Base-by-base conservation (phyloP, 768 basidiomycete genomes). In the Termitomyces titanicus region DNA sequence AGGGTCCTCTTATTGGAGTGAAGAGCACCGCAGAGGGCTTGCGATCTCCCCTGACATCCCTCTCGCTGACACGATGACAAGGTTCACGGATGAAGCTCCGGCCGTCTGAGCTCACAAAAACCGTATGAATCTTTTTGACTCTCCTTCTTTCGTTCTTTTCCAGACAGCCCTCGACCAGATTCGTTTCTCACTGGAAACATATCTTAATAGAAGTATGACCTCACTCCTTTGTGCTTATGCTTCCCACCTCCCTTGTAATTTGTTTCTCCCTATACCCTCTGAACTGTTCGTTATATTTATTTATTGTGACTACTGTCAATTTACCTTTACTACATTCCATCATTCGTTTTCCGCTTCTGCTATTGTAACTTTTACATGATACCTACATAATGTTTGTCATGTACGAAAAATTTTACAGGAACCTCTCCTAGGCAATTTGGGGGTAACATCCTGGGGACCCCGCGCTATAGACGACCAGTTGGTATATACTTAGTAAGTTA, bases 1-100 rank as follows among this genome's bases (percentile, higher is more conserved):
- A 22, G 43, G 35, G 2, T 38, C 33, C 13, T 46, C 48, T 10
- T 56, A 45, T 25, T 56, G 55, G 55, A 51, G 49, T 13, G 55
- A 51, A 27, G 49, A 56, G n/a, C 38, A 1, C 17, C 48, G 55
- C 4, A 50, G 54, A 31, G 44, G 15, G 13, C 33, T 35, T 18
- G 27, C 40, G 15, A 29, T 37, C 12, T 2, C 35, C 15, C 15
- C 48, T 27, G 48, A 31, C 15, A 31, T 50, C n/a, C 33, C 33
- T 27, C 33, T 31, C 40, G 11, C 34, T 8, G 37, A 51, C 3
- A 15, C 43, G 2, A 13, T 24, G 18, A 13, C 42, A 22, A 20
- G 35, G 37, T 22, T 31, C 34, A n/a, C 48, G 11, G 39, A 48
- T n/a, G 34, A 17, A 9, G 22, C 25, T 9, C 40, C 31, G 34